These are phyloP conservation scores for Amylostereum chailletii DNA, from an alignment of 1,284 basidiomycete genomes.

Conservation along the genomic window DNA sequence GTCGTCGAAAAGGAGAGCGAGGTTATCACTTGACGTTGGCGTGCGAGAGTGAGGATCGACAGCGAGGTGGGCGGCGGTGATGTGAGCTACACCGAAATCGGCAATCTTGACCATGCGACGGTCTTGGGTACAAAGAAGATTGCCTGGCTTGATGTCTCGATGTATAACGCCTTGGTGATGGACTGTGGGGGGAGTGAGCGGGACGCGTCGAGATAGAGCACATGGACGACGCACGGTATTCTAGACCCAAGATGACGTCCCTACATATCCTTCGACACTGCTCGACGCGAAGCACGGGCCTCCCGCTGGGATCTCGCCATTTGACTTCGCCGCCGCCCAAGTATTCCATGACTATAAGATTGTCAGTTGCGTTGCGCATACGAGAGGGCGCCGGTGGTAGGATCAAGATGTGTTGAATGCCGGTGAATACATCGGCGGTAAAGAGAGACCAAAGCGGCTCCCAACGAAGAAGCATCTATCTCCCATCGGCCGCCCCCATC, in stretches of 20 bases:
- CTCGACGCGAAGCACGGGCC: conserved; percentile 74
- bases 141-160: conserved; percentile 98
- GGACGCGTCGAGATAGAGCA: conserved; percentile 1
- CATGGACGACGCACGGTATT: conserved; percentile 64
- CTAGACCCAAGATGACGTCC: conserved; percentile 88
- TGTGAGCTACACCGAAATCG: conserved; percentile 96
- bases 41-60: conserved; percentile 7
- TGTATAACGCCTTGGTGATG: conserved; percentile 98
- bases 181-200: conserved; percentile 38
- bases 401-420: conserved; percentile 1
- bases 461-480: too few species aligned
- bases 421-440: neutral
- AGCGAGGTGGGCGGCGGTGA: conserved; percentile 65
- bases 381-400: conserved; percentile 1
- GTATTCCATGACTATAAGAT: conserved; percentile 80
- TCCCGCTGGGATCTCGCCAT: conserved; percentile 63
- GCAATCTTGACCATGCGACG: conserved; percentile 90
- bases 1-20: conserved; percentile 68
- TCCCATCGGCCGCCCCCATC: too few species aligned
- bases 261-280: conserved; percentile 85
- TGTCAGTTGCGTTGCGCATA: neutral
- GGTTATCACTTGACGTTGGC: conserved; percentile 30
- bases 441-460: neutral
- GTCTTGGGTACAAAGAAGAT: conserved; percentile 85
- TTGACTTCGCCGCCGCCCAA: conserved; percentile 91